Evolutionary conservation across 805 yeast species (phyloP).

Genomic region (Pichia ethanolica): DNA sequence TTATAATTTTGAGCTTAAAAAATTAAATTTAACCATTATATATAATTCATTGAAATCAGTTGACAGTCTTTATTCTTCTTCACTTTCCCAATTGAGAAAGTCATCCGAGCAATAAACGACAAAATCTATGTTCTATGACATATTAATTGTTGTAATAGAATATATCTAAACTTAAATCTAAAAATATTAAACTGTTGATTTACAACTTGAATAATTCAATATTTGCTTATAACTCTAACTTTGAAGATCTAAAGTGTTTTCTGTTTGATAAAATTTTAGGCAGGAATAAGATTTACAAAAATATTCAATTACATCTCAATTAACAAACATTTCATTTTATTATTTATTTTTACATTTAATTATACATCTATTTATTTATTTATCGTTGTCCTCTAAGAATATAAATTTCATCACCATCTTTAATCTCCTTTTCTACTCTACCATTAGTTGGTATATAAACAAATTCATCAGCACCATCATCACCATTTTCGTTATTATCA

Average conservation of each 20-base stretch:
- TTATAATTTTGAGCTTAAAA: too few relatives aligned
- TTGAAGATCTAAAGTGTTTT: too few relatives aligned
- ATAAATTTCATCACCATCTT: constrained; percentile 44
- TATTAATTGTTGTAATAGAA: not conserved
- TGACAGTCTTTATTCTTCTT: too few relatives aligned
- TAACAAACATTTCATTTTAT: not conserved
- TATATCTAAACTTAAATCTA: too few relatives aligned
- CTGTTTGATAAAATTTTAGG: too few relatives aligned
- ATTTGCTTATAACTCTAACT: too few relatives aligned
- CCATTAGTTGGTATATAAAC: constrained; percentile 30
- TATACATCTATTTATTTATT: constrained; percentile 10
- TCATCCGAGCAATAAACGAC: too few relatives aligned
- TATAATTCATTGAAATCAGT: not conserved
- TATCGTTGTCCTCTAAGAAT: constrained; percentile 39
- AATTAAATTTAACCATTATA: too few relatives aligned
- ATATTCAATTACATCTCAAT: not conserved
- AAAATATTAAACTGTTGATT: too few relatives aligned
- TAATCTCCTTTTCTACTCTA: constrained; percentile 34
- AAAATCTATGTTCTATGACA: not conserved
- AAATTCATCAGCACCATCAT: constrained; percentile 13
- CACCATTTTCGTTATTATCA: not conserved
- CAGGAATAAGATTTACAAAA: too few relatives aligned
- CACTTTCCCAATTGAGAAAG: too few relatives aligned
- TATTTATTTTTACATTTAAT: not conserved
- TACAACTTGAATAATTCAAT: too few relatives aligned